Evolutionary conservation across 169 alveolate genomes (phyloP).

Genomic region (Fabrea salina): DNA sequence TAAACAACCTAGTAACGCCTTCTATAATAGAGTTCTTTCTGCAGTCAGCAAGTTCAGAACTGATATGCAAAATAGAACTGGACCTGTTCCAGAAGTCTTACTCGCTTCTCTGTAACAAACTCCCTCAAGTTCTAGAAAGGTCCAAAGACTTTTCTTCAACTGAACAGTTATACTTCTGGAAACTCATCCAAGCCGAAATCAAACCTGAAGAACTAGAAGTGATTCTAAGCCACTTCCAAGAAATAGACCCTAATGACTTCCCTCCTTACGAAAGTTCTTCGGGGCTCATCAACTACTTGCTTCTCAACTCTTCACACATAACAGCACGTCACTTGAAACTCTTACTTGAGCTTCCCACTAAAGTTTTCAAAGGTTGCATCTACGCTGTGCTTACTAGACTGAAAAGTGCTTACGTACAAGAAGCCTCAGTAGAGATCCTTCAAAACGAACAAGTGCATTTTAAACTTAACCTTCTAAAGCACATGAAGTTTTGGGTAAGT

Average conservation of each 20-base stretch:
- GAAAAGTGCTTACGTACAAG: background rate
- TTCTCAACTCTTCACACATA: too few species aligned
- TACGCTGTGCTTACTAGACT: too few species aligned
- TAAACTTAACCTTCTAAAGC: slow-evolving; percentile 10
- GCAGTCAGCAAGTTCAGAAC: background rate
- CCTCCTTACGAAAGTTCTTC: too few species aligned
- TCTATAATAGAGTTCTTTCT: background rate
- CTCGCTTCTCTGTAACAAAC: background rate
- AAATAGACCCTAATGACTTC: too few species aligned
- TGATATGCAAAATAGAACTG: background rate
- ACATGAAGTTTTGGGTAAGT: slow-evolving; percentile 14
- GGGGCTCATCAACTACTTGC: too few species aligned
- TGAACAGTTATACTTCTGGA: slow-evolving; percentile 10
- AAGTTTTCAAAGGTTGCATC: too few species aligned
- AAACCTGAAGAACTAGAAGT: background rate
- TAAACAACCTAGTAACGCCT: background rate
- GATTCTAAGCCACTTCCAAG: background rate
- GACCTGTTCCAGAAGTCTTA: background rate
- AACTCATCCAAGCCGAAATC: slow-evolving; percentile 1
- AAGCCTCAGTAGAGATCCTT: background rate
- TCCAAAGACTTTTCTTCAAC: background rate
- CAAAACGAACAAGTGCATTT: slow-evolving; percentile 6
- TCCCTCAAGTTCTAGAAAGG: background rate
- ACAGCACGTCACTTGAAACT: too few species aligned
- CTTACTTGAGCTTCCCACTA: too few species aligned